Percentiles rank a stretch among this genome's conserved stretches.
Evolutionary conservation across 1,284 basidiomycete species (phyloP).

Genomic region (Ustilago loliicola): DNA sequence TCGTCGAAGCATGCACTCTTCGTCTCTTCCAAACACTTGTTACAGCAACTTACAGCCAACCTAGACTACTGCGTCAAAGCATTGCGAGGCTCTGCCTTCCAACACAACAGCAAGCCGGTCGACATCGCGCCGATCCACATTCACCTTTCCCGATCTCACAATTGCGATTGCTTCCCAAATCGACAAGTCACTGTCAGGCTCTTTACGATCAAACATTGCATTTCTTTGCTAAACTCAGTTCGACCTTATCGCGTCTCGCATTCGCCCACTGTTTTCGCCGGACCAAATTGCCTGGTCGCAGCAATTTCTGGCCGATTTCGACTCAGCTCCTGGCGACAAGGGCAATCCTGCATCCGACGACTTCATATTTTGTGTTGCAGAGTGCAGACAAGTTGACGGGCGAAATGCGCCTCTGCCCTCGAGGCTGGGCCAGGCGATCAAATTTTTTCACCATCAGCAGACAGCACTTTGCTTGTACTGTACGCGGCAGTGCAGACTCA

Average conservation of each 20-base stretch:
- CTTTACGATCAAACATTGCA: neutral
- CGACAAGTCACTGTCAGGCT: neutral
- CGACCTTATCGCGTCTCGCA: neutral
- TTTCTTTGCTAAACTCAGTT: neutral
- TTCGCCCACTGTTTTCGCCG: neutral
- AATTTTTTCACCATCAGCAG: slow-evolving; percentile 13
- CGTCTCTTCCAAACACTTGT: neutral
- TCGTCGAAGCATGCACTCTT: neutral
- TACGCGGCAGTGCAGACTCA: neutral
- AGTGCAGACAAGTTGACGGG: neutral
- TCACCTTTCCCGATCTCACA: neutral
- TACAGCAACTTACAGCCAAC: no score
- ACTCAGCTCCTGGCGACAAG: neutral
- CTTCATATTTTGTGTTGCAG: neutral
- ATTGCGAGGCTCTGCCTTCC: neutral
- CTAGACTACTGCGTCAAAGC: no score
- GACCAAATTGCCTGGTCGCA: neutral
- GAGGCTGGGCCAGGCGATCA: neutral
- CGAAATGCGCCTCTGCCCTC: neutral
- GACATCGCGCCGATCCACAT: neutral
- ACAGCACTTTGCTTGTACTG: neutral
- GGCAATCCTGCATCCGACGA: no score
- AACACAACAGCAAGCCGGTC: neutral
- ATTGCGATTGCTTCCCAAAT: neutral
- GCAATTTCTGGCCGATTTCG: neutral